Evolutionary conservation across 352 stramenopile genomes (phyloP).

Genomic region (Pythium insidiosum): DNA sequence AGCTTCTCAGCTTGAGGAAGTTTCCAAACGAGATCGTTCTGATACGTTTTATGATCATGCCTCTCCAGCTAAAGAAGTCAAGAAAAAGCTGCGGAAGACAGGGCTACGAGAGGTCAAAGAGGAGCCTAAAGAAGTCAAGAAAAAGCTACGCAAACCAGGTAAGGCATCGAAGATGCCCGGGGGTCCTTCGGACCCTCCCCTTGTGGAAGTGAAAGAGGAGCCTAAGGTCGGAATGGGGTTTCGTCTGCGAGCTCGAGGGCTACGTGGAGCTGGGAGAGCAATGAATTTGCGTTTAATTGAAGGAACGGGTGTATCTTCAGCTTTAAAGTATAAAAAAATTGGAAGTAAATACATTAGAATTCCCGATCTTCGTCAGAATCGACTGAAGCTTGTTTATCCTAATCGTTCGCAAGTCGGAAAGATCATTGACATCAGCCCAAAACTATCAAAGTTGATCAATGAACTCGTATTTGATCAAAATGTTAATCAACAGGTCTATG

Average conservation of each 20-base stretch:
- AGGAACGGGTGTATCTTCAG: slow-evolving; percentile 5
- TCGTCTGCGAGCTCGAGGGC: neutral
- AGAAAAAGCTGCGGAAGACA: neutral
- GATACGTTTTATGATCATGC: neutral
- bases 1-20: neutral
- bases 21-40: neutral
- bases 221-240: no score
- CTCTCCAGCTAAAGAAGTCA: neutral
- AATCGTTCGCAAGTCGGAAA: slow-evolving; percentile 1
- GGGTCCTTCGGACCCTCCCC: no score
- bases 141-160: no score
- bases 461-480: slow-evolving; percentile 7
- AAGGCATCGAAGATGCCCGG: no score
- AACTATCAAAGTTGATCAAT: slow-evolving; percentile 3
- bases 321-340: slow-evolving; percentile 6
- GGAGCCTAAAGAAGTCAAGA: no score
- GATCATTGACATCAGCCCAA: neutral
- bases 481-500: slow-evolving; percentile 7
- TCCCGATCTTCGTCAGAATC: slow-evolving; percentile 1
- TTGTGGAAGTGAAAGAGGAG: no score
- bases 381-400: slow-evolving; percentile 2
- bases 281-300: slow-evolving; percentile 1
- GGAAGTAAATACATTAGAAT: slow-evolving; percentile 7
- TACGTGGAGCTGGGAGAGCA: neutral
- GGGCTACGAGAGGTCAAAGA: neutral